A percentile compares a stretch with the other conserved stretches of the same genome.
phyloP scores from a whole-genome alignment of 2,329 filamentous ascomycete species.

The Chrysoporthe deuterocubensis region DNA sequence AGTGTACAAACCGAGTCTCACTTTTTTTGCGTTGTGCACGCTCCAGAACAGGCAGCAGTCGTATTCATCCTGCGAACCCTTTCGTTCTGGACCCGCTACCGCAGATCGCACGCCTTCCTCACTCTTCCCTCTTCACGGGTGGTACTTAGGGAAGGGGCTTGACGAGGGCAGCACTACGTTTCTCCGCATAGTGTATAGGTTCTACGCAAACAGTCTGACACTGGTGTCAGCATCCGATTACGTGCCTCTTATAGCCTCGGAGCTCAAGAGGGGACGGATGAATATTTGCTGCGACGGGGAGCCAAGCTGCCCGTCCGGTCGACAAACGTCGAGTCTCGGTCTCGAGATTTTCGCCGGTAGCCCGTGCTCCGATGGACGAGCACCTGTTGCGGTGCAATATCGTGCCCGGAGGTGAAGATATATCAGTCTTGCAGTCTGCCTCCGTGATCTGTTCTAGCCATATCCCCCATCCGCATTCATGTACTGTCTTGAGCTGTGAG shows the following conservation, averaged over 20 bases:
- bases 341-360: not conserved
- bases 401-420: not conserved
- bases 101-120: not conserved
- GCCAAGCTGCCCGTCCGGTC: not conserved
- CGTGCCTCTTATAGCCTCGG: not conserved
- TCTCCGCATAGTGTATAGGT: not conserved
- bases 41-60: not conserved
- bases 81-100: not conserved
- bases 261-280: not conserved
- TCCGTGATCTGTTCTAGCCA: not conserved
- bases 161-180: not conserved
- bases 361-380: not conserved
- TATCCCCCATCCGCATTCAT: not conserved
- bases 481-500: not conserved
- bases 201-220: not conserved
- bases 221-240: not conserved
- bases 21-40: not conserved
- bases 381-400: not conserved
- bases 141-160: not conserved
- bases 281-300: not conserved
- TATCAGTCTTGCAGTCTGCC: not conserved
- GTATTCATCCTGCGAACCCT: not conserved
- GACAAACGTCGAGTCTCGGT: not conserved
- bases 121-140: not conserved
- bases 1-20: not conserved